phyloP scores from a whole-genome alignment of 768 basidiomycete genomes.

The Mycena maculata region DNA sequence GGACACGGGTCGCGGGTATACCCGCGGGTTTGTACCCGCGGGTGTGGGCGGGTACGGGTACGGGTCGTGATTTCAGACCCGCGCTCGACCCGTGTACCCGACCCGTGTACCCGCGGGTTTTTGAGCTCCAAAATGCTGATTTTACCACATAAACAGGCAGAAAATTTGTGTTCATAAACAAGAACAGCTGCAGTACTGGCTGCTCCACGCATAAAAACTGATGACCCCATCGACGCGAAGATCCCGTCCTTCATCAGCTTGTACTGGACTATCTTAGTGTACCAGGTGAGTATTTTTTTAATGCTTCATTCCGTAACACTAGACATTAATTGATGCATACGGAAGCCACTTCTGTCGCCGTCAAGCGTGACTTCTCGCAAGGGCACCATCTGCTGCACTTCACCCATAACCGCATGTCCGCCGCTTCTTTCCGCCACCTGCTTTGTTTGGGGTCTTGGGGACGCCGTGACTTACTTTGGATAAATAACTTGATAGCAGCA shows the following conservation, averaged over 20 bases:
- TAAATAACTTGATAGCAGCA: no score
- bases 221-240: not conserved
- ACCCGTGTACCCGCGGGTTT: no score
- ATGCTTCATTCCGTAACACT: not conserved
- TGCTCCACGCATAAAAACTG: not conserved
- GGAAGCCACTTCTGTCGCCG: constrained; percentile 20
- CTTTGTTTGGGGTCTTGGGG: constrained; percentile 12
- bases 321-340: not conserved
- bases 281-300: not conserved
- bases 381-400: constrained; percentile 16
- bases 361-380: constrained; percentile 24
- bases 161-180: not conserved
- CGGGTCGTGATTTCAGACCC: no score
- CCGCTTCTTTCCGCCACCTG: not conserved
- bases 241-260: not conserved
- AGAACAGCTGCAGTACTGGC: constrained; percentile 1
- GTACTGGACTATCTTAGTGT: constrained; percentile 10
- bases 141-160: no score
- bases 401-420: constrained; percentile 8
- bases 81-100: no score
- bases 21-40: no score
- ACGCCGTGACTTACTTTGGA: not conserved
- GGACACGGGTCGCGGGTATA: no score
- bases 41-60: no score
- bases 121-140: no score